A percentile compares a stretch with the other conserved stretches of the same genome.
Evolutionary conservation across 2,329 filamentous ascomycete genomes (phyloP).

Genomic region (Teratosphaeria pseudoeucalypti): DNA sequence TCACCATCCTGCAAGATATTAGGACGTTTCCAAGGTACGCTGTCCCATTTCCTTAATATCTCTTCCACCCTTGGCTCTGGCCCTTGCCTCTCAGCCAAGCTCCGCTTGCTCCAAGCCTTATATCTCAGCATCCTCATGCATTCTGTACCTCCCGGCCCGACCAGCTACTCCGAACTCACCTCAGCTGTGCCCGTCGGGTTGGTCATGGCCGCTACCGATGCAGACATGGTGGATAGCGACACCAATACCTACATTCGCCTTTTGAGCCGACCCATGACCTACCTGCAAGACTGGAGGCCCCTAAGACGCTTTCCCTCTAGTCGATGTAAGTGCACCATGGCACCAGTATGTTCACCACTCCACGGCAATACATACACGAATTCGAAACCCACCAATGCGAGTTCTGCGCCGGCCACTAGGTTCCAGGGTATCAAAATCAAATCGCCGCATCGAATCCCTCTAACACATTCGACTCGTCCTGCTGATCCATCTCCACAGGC

Average conservation of each 20-base stretch:
- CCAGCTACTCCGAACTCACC: background rate
- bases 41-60: background rate
- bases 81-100: background rate
- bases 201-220: constrained; percentile 48
- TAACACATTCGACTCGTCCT: background rate
- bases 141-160: background rate
- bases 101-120: background rate
- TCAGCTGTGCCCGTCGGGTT: background rate
- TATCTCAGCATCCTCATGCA: background rate
- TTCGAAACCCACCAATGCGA: background rate
- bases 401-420: background rate
- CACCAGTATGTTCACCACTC: too few species aligned
- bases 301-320: too few species aligned
- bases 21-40: background rate
- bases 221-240: too few species aligned
- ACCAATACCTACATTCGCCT: too few species aligned
- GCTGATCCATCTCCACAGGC: constrained; percentile 7
- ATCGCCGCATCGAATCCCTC: background rate
- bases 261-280: background rate
- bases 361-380: too few species aligned
- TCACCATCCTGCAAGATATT: background rate
- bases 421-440: background rate
- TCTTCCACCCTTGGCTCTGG: background rate
- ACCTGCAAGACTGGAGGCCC: too few species aligned
- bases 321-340: too few species aligned